These are phyloP conservation scores for Kodamaea restingae DNA, from an alignment of 805 yeast genomes.

Conservation along the genomic window DNA sequence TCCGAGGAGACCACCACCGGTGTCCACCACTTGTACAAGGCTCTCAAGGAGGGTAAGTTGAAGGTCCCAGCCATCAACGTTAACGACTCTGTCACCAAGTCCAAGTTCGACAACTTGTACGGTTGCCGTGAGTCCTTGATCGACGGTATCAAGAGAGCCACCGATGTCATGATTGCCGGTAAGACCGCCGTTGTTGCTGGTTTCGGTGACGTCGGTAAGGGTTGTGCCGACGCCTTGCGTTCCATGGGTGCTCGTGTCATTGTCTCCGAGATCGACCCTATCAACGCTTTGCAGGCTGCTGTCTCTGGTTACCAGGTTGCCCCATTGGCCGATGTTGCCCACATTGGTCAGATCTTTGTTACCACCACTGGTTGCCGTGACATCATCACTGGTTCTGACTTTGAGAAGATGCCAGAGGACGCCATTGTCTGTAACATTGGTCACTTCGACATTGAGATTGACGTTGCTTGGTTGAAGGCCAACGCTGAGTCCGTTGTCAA, in stretches of 20 bases:
- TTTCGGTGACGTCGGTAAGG: slow-evolving; percentile 99
- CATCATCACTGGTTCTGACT: slow-evolving; percentile 86
- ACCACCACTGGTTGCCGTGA: slow-evolving; percentile 99
- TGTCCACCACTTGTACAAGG: slow-evolving; percentile 97
- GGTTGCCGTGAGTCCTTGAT: slow-evolving; percentile 98
- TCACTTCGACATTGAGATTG: slow-evolving; percentile 98
- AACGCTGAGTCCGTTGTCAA: slow-evolving; percentile 91
- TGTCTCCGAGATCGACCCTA: slow-evolving; percentile 96
- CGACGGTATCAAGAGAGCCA: slow-evolving; percentile 99
- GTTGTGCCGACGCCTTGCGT: slow-evolving; percentile 98
- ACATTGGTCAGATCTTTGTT: slow-evolving; percentile 93
- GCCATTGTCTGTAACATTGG: slow-evolving; percentile 99
- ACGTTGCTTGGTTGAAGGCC: slow-evolving; percentile 97
- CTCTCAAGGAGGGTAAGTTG: slow-evolving; percentile 80
- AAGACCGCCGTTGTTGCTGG: slow-evolving; percentile 99
- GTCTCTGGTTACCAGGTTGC: slow-evolving; percentile 97
- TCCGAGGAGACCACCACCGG: slow-evolving; percentile 99
- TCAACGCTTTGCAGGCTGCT: slow-evolving; percentile 98
- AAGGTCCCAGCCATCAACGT: slow-evolving; percentile 99
- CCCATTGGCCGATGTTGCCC: slow-evolving; percentile 91
- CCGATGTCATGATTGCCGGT: slow-evolving; percentile 99
- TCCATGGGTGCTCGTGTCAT: slow-evolving; percentile 99
- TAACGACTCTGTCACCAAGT: slow-evolving; percentile 97
- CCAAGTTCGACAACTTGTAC: slow-evolving; percentile 98
- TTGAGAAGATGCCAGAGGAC: slow-evolving; percentile 93